Conservation (phyloP, 192 early-diverging fungal genomes). For the Rhizophagus clarus region DNA sequence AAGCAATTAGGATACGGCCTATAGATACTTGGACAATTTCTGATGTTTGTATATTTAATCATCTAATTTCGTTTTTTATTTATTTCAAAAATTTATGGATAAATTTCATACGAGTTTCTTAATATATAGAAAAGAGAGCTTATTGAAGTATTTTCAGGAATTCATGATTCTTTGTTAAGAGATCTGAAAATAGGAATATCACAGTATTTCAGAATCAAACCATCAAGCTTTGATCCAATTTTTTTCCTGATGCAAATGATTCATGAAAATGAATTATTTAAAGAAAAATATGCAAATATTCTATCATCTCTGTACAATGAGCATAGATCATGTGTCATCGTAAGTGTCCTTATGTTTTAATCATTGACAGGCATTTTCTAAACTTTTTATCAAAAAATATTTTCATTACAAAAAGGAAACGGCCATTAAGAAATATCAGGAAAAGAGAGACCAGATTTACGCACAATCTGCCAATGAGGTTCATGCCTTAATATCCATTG, state of each 20-base stretch:
- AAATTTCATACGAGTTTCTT: not conserved
- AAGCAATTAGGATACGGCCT: constrained; percentile 50
- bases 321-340: constrained; percentile 7
- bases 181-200: constrained; percentile 1
- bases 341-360: constrained; percentile 2
- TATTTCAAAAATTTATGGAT: not conserved
- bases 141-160: constrained; percentile 18
- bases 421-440: not conserved
- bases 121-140: constrained; percentile 24
- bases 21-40: constrained; percentile 56
- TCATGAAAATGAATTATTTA: constrained; percentile 27
- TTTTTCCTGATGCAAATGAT: constrained; percentile 14
- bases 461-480: constrained; percentile 8
- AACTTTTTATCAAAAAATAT: no score
- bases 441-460: constrained; percentile 1
- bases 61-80: not conserved
- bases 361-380: not conserved
- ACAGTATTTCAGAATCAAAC: constrained; percentile 12
- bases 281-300: constrained; percentile 2
- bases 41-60: constrained; percentile 44
- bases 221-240: constrained; percentile 12
- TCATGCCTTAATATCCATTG: not conserved
- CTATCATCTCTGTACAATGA: constrained; percentile 16
- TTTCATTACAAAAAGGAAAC: constrained; percentile 12
- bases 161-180: constrained; percentile 20